Evolutionary conservation across 805 yeast genomes (phyloP), one percentile per base, ranked within the genome.

Genomic region (Lipomyces sp.): DNA sequence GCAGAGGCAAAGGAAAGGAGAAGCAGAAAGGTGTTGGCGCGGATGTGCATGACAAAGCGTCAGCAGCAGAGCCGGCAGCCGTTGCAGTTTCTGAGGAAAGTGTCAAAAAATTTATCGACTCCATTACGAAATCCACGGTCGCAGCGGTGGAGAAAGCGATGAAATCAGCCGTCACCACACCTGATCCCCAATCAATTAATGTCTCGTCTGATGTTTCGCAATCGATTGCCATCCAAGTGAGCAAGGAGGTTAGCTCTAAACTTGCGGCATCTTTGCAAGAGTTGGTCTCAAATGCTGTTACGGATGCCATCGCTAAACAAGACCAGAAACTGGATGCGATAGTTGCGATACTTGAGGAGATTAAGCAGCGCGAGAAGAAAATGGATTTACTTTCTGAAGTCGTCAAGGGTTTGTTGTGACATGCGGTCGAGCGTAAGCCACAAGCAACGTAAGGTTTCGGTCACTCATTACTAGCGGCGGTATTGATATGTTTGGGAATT

Each of bases 381-480:
- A 37, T 60, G 51, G 63, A 51, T 15, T 32, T 29, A n/a, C 29
- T 60, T 1, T 29, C 55, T 51, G 63, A 60, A 15, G 45, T 35
- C 13, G 32, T 60, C 62, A 60, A 60, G 60, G 50, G 53, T 7
- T 37, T 60, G 63, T 53, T 60, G 57, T 60, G 42, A 57, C 24
- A 10, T 10, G 42, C 7, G 3, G 42, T n/a, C 29, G 18, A 7
- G 18, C 48, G 6, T 15, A 42, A 39, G 13, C 8, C 48, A 42
- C 6, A 5, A 42, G 4, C 5, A 42, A 4, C n/a, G 18, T 3
- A n/a, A 42, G 24, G 24, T 24, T 24, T n/a, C 48, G 15, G 48
- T n/a, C 48, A 42, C 15, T n/a, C 48, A 42, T 42, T 42, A 42
- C 15, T n/a, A 15, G 24, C 48, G 29, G 24, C 48, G 24, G 24